Conservation (phyloP, 148 eudicot species). For the Rhododendron henanense region DNA sequence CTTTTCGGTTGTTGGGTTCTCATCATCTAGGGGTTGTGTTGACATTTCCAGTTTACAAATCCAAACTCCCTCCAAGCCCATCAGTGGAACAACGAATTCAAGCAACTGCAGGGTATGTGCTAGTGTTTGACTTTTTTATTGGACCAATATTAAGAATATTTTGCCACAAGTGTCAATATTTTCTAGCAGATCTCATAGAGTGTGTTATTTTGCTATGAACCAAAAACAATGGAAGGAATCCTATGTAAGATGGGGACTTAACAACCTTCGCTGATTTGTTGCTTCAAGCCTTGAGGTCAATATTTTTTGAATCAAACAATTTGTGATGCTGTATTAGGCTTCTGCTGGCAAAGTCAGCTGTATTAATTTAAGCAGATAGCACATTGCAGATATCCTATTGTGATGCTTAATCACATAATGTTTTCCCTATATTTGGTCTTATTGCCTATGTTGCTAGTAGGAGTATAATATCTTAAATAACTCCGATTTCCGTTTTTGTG, state of each 20-base stretch:
- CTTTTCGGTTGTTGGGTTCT: conserved; percentile 54
- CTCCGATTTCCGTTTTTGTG: not conserved
- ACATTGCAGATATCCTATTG: not conserved
- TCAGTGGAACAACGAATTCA: conserved; percentile 43
- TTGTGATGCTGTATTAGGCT: not conserved
- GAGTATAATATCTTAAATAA: no score
- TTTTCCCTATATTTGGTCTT: not conserved
- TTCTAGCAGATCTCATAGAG: not conserved
- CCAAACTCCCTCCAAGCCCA: conserved; percentile 45
- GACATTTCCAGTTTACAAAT: conserved; percentile 69
- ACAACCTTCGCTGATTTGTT: not conserved
- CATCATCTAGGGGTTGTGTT: conserved; percentile 73
- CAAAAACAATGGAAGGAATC: conserved; percentile 7
- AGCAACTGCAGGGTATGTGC: conserved; percentile 62
- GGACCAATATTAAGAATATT: not conserved
- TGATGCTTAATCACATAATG: not conserved
- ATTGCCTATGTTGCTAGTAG: not conserved
- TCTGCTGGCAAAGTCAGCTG: not conserved
- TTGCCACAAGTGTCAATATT: not conserved
- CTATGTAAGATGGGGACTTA: not conserved
- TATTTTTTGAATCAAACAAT: not conserved
- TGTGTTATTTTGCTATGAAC: not conserved
- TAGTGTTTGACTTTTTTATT: not conserved
- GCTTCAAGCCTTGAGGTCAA: not conserved
- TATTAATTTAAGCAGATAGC: not conserved